Evolutionary conservation across 805 yeast species (phyloP).

Genomic region (Wickerhamiella bombiphila): DNA sequence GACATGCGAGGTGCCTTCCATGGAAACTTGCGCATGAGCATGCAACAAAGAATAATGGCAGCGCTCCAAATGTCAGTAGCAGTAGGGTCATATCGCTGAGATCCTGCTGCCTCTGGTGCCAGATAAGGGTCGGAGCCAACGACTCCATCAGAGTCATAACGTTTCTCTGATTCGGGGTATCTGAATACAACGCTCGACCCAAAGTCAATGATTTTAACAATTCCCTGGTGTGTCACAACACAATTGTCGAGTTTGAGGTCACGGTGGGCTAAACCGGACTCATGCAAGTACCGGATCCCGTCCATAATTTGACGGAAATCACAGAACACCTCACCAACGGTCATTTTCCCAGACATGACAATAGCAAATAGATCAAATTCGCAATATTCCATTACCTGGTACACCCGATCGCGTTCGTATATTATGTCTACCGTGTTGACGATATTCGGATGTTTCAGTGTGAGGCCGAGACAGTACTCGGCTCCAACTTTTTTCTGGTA

Average conservation of each 20-base stretch:
- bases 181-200: conserved; percentile 87
- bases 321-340: conserved; percentile 62
- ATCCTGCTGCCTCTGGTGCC: conserved; percentile 84
- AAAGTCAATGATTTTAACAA: conserved; percentile 81
- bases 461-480: conserved; percentile 86
- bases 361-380: conserved; percentile 87
- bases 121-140: conserved; percentile 82
- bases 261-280: conserved; percentile 72
- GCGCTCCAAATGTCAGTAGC: conserved; percentile 92
- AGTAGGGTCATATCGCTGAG: conserved; percentile 72
- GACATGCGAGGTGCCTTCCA: conserved; percentile 82
- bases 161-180: conserved; percentile 62
- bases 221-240: conserved; percentile 68
- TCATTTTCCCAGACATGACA: conserved; percentile 86
- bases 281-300: conserved; percentile 70
- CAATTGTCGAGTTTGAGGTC: conserved; percentile 88
- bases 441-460: conserved; percentile 77
- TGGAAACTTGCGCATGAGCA: conserved; percentile 82
- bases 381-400: conserved; percentile 91
- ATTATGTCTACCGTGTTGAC: conserved; percentile 85
- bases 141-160: conserved; percentile 67
- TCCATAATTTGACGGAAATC: conserved; percentile 76
- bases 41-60: conserved; percentile 82
- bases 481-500: conserved; percentile 86
- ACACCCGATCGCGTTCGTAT: conserved; percentile 71